Conservation (phyloP, 2,329 filamentous ascomycete species). For the Colletotrichum musicola region DNA sequence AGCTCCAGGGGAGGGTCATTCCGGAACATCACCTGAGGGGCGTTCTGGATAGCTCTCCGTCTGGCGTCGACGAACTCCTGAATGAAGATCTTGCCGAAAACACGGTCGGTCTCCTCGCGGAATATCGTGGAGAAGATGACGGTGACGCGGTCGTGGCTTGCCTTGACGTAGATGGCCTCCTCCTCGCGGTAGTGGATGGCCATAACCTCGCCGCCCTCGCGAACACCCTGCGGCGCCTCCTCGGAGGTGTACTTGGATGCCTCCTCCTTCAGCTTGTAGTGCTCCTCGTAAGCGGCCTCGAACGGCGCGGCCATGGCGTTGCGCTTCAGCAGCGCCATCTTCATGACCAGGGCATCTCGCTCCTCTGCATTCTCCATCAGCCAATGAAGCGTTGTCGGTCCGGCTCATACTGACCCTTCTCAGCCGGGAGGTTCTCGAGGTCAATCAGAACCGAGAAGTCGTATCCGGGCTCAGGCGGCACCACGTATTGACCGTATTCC, state of each 20-base stretch:
- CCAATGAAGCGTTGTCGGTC: background rate
- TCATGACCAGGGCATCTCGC: slow-evolving; percentile 85
- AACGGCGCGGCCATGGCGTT: slow-evolving; percentile 99
- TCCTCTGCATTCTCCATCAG: slow-evolving; percentile 68
- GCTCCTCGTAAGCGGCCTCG: slow-evolving; percentile 95
- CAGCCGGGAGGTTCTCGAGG: slow-evolving; percentile 85
- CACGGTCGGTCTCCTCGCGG: slow-evolving; percentile 95
- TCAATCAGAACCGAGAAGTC: slow-evolving; percentile 96
- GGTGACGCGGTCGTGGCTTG: slow-evolving; percentile 95
- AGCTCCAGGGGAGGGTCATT: slow-evolving; percentile 95
- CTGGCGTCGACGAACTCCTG: slow-evolving; percentile 98
- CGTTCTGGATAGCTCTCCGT: slow-evolving; percentile 95
- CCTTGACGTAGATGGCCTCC: slow-evolving; percentile 99
- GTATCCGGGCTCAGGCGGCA: slow-evolving; percentile 88
- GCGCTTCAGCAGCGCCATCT: slow-evolving; percentile 92
- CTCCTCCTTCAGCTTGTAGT: slow-evolving; percentile 86
- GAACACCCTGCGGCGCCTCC: slow-evolving; percentile 89
- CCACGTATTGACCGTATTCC: slow-evolving; percentile 94
- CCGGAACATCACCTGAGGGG: slow-evolving; percentile 95
- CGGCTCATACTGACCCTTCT: slow-evolving; percentile 70
- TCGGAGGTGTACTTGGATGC: slow-evolving; percentile 94
- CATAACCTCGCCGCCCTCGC: slow-evolving; percentile 92
- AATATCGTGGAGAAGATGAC: slow-evolving; percentile 99
- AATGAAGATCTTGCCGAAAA: slow-evolving; percentile 98
- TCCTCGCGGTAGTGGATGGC: slow-evolving; percentile 98